phyloP scores from a whole-genome alignment of 805 yeast species.

The Candida hungchunana region DNA sequence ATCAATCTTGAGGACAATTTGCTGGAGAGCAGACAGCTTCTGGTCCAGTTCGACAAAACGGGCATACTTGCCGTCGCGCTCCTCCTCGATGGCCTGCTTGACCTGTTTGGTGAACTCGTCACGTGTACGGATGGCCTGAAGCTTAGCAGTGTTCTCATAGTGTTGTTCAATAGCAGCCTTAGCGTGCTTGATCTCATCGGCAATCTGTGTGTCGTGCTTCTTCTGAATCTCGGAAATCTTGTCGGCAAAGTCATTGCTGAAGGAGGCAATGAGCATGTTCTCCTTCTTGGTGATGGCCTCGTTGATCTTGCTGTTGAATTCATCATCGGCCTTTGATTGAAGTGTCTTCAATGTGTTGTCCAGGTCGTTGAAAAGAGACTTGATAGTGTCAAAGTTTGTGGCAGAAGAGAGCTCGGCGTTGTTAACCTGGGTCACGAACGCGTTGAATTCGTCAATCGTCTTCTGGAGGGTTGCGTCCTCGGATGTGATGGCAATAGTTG shows the following conservation, averaged over 20 bases:
- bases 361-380: constrained; percentile 15
- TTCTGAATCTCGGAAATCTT: constrained; percentile 58
- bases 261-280: constrained; percentile 52
- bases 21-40: constrained; percentile 52
- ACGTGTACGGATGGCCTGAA: constrained; percentile 65
- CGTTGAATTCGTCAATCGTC: constrained; percentile 24
- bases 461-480: constrained; percentile 26
- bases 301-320: constrained; percentile 16
- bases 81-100: constrained; percentile 56
- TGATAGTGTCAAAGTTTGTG: constrained; percentile 13
- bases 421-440: constrained; percentile 22
- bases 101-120: constrained; percentile 60
- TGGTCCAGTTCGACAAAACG: constrained; percentile 56
- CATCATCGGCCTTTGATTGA: constrained; percentile 10
- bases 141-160: constrained; percentile 67
- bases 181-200: constrained; percentile 63
- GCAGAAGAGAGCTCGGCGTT: constrained; percentile 17
- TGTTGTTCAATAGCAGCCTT: constrained; percentile 60
- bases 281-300: constrained; percentile 36
- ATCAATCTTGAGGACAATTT: constrained; percentile 42
- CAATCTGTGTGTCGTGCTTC: constrained; percentile 54
- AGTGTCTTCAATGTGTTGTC: constrained; percentile 21
- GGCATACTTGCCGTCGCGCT: constrained; percentile 76
- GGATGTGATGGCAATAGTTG: constrained; percentile 29
- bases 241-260: constrained; percentile 56